phyloP scores from a whole-genome alignment of 257 asterid genomes.

The Gentiana straminea region DNA sequence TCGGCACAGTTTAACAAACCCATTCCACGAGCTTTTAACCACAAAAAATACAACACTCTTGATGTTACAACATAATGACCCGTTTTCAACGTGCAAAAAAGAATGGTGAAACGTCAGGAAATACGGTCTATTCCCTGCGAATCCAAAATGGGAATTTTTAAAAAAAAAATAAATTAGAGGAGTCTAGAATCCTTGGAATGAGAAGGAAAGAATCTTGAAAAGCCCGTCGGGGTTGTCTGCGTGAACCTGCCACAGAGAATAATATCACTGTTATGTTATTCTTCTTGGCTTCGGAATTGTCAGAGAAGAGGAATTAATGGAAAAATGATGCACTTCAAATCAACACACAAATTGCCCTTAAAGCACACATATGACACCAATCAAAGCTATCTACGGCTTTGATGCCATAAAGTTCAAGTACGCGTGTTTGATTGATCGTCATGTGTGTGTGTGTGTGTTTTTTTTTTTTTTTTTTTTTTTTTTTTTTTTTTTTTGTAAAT shows the following conservation, averaged over 20 bases:
- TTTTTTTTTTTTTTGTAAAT: no score
- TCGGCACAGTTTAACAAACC: no score
- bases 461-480: no score
- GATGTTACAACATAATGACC: background rate
- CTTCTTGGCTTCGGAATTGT: background rate
- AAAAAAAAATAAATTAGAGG: slow-evolving; percentile 1
- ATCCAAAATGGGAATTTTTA: background rate
- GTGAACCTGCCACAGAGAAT: slow-evolving; percentile 50
- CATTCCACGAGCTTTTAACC: background rate
- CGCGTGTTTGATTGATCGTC: no score
- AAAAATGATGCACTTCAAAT: background rate
- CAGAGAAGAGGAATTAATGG: background rate
- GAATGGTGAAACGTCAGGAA: background rate
- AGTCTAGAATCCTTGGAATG: slow-evolving; percentile 75
- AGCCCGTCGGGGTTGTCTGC: slow-evolving; percentile 99
- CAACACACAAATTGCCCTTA: background rate
- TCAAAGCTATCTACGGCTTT: no score
- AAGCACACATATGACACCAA: no score
- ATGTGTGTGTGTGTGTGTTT: no score
- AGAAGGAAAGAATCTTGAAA: slow-evolving; percentile 78
- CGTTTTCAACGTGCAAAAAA: background rate
- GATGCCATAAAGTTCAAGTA: no score
- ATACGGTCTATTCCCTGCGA: background rate
- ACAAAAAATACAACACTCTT: background rate
- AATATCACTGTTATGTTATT: background rate